Conservation (phyloP, 371 early-diverging fungal species). For the Haplosporangium sp. region DNA sequence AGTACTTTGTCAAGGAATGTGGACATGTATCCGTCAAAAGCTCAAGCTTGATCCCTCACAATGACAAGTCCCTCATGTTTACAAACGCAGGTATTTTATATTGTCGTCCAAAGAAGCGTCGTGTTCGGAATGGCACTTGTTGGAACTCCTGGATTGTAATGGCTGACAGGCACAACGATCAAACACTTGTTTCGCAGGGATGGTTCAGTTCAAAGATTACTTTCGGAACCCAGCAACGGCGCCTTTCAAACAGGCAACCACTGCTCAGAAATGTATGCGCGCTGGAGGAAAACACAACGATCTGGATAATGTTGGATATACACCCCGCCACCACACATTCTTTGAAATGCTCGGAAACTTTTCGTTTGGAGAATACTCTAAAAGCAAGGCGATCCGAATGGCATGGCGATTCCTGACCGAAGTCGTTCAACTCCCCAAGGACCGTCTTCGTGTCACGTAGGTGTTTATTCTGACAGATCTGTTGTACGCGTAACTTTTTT, state of each 20-base stretch:
- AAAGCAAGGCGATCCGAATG: conserved; percentile 69
- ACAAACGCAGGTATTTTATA: conserved; percentile 75
- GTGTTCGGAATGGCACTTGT: no score
- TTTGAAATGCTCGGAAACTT: conserved; percentile 91
- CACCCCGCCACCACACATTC: conserved; percentile 84
- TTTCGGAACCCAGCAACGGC: conserved; percentile 74
- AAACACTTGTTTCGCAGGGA: conserved; percentile 55
- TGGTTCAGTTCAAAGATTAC: conserved; percentile 83
- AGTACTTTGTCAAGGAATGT: conserved; percentile 46
- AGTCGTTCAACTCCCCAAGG: conserved; percentile 67
- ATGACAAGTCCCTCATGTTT: conserved; percentile 79
- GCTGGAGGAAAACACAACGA: conserved; percentile 88
- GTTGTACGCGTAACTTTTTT: neutral
- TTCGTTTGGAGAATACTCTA: conserved; percentile 78
- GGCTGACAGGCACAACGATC: neutral
- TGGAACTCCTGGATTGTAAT: neutral
- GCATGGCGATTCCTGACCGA: conserved; percentile 81
- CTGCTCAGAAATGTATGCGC: conserved; percentile 80
- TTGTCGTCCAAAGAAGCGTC: neutral
- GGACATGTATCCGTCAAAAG: conserved; percentile 30
- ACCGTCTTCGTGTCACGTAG: conserved; percentile 76
- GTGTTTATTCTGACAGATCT: conserved; percentile 11
- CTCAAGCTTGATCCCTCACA: conserved; percentile 73
- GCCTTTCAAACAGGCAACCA: conserved; percentile 70
- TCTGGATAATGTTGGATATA: conserved; percentile 83